Evolutionary conservation across 495 filamentous ascomycete species (phyloP), one percentile per base, ranked within the genome.

Genomic region (Aspergillus bertholletiae): DNA sequence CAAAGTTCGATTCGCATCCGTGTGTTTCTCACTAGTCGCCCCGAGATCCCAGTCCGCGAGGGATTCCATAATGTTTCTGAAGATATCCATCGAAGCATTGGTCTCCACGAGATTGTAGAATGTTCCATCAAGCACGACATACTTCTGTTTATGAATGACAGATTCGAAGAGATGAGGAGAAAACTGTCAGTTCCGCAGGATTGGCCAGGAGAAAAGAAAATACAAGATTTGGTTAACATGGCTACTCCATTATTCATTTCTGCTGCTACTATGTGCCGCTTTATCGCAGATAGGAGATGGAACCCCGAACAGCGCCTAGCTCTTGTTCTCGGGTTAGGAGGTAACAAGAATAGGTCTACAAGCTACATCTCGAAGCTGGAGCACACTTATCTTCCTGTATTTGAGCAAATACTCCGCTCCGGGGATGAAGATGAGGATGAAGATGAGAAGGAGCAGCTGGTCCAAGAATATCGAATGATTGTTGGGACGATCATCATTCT

Each of bases 31-130:
- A 73, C 72, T 0, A 73, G 77, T 49, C 61, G 79, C 52, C 77
- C 77, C 15, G 77, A 82, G 53, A 52, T 75, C 13, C 68, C 71
- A 3, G 72, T 81, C 53, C 64, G 68, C 1, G 61, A 65, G 50
- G n/a, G 67, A 57, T 20, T 73, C 68, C 13, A 5, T 24, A 13
- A 22, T 43, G 9, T 54, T 28, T 0, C n/a, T 21, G 18, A 51
- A 5, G 7, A 58, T 2, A 30, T 23, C 58, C 62, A 52, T 46
- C 54, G 62, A 18, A 51, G 60, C 27, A 23, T 65, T 5, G 49
- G 22, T 3, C 66, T 72, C 18, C 50, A 63, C 46, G 49, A 65
- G 18, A 41, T 63, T 18, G 35, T 44, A 11, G 9, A 50, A 17
- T 2, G 15, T 11, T 46, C 49, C 1, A 59, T 62, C 1, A 55